Evolutionary conservation across 2,329 filamentous ascomycete genomes (phyloP).

Genomic region (Paraphaeosphaeria minitans): DNA sequence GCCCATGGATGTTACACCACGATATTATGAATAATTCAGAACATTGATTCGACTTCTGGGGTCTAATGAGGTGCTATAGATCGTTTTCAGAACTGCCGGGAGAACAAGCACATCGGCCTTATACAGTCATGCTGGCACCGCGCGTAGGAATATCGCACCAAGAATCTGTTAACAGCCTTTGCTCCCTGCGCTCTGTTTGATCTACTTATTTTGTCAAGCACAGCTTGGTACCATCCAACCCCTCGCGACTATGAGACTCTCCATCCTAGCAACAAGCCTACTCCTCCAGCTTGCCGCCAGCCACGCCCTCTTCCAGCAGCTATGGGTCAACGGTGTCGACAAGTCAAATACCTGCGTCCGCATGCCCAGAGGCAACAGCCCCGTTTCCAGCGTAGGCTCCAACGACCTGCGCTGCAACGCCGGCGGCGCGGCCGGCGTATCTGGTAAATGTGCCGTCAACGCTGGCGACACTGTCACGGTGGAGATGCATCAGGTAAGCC

Average conservation of each 20-base stretch:
- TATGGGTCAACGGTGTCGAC: conserved; percentile 53
- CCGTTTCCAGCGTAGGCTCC: conserved; percentile 58
- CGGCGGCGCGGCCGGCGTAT: conserved; percentile 21
- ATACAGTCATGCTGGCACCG: not conserved
- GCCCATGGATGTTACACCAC: not conserved
- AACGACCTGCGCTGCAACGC: conserved; percentile 56
- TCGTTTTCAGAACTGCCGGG: not conserved
- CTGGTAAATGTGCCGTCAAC: conserved; percentile 26
- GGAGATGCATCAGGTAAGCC: conserved; percentile 32
- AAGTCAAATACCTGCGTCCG: conserved; percentile 31
- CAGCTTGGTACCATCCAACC: not conserved
- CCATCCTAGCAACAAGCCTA: conserved; percentile 19
- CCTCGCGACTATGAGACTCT: conserved; percentile 21
- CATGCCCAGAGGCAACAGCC: conserved; percentile 30
- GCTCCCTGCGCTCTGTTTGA: not conserved
- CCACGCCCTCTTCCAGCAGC: conserved; percentile 56
- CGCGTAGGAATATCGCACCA: not conserved
- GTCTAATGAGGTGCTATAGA: not conserved
- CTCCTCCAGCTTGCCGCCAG: conserved; percentile 33
- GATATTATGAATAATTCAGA: not conserved
- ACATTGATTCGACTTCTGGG: not conserved
- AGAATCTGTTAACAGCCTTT: not conserved
- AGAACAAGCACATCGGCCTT: not conserved
- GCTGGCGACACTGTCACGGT: conserved; percentile 33
- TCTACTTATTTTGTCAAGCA: not conserved